Base-by-base conservation (phyloP, 2,329 filamentous ascomycete genomes). In the Bipolaris oryzae region DNA sequence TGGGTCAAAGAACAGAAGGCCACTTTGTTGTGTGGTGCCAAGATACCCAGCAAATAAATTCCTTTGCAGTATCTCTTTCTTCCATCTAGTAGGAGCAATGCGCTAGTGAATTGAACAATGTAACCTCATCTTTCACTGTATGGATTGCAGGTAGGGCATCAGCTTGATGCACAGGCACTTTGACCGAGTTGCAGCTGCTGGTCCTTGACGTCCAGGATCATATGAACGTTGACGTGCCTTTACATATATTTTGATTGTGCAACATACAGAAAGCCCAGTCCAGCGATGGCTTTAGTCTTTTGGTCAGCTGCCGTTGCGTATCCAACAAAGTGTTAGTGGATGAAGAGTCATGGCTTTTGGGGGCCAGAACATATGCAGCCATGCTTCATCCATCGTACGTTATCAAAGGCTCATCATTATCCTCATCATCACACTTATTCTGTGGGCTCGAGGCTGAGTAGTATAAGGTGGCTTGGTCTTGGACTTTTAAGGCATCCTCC, bases 241-340 rank as follows among this genome's bases (percentile, higher is more conserved):
- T 74, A 82, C 83, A 44, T 92, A 97, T 76, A 91, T 92, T 20
- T 97, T 94, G 93, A 96, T 97, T n/a, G 4, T 46, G 16, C 96
- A 96, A 81, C 90, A 97, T 56, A 59, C 58, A 11, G 49, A 18
- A 13, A 53, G 46, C 11, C 46, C 47, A 13, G 47, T 33, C 2
- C 21, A 51, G 38, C 53, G 45, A 7, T 50, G 55, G 16, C 2
- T 53, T 10, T 50, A n/a, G 15, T 47, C 49, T 13, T 50, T 60
- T 35, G 34, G 33, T 45, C 33, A 37, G 11, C 45, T 50, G 37
- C 33, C 54, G 25, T 13, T 38, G 35, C 50, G 13, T 23, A 21
- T 28, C 48, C 23, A 25, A 18, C 45, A 16, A 18, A 18, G 21
- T 11, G 18, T 28, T 15, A 28, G 5, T n/a, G 16, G 11, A 11